A percentile compares a stretch with the other conserved stretches of the same genome.
Conservation (phyloP, 2,329 filamentous ascomycete species). For the Botrytis tulipae region DNA sequence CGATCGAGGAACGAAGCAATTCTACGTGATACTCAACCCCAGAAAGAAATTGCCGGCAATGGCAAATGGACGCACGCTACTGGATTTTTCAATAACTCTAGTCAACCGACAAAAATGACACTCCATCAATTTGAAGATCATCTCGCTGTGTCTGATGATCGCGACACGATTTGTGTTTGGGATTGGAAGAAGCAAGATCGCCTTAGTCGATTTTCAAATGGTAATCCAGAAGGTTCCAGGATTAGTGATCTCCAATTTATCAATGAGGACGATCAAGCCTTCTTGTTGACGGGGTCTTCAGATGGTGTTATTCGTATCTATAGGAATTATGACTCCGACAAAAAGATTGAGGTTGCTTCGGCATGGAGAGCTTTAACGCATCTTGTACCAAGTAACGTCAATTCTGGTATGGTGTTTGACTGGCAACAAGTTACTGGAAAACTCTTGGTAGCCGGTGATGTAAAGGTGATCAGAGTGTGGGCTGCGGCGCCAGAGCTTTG, state of each 20-base stretch:
- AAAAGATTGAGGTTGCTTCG: conserved; percentile 79
- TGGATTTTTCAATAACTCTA: conserved; percentile 82
- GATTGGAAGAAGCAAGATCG: conserved; percentile 81
- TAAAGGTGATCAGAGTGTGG: conserved; percentile 94
- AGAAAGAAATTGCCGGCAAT: conserved; percentile 82
- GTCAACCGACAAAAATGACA: conserved; percentile 87
- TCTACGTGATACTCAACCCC: conserved; percentile 85
- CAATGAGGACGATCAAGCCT: conserved; percentile 95
- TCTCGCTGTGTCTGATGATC: conserved; percentile 87
- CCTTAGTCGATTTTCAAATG: conserved; percentile 86
- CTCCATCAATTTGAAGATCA: conserved; percentile 99
- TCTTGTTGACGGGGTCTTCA: conserved; percentile 91
- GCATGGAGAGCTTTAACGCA: conserved; percentile 91
- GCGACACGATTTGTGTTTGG: conserved; percentile 88
- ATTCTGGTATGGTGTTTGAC: conserved; percentile 94
- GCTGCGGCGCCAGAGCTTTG: conserved; percentile 92
- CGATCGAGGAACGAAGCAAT: conserved; percentile 90
- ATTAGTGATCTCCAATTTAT: conserved; percentile 97
- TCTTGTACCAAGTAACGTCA: conserved; percentile 89
- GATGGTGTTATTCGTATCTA: conserved; percentile 94
- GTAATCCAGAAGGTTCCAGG: conserved; percentile 84
- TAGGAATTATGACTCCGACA: conserved; percentile 79
- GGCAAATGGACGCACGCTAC: conserved; percentile 84
- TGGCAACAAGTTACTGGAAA: conserved; percentile 98
- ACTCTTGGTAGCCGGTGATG: conserved; percentile 92